Conservation (phyloP, 2,329 filamentous ascomycete species). For the Ramichloridium luteum region DNA sequence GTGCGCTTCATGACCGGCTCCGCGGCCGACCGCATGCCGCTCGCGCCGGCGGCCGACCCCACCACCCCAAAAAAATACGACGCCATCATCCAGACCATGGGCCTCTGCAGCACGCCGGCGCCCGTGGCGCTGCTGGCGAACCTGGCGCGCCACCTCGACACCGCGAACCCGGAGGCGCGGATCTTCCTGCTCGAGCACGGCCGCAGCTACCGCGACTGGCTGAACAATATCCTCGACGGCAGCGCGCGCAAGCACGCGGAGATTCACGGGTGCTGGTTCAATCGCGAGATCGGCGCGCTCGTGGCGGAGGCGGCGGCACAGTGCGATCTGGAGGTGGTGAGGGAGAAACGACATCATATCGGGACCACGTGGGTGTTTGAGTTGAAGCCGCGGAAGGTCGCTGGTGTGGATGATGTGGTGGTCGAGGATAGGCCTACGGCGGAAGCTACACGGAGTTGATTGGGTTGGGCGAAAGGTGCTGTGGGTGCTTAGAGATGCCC, state of each 20-base stretch:
- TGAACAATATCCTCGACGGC: slow-evolving; percentile 36
- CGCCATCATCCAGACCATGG: slow-evolving; percentile 41
- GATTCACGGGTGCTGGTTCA: slow-evolving; percentile 41
- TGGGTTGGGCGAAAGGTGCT: too few species aligned
- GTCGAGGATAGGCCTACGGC: too few species aligned
- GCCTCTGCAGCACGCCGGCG: slow-evolving; percentile 36
- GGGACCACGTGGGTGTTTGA: slow-evolving; percentile 40
- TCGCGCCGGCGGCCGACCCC: slow-evolving; percentile 22
- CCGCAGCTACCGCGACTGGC: slow-evolving; percentile 35
- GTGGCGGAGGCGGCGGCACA: slow-evolving; percentile 35
- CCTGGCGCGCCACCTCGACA: slow-evolving; percentile 28
- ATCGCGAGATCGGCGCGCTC: slow-evolving; percentile 39
- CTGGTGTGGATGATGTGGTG: too few species aligned
- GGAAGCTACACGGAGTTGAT: too few species aligned
- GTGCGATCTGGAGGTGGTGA: slow-evolving; percentile 36
- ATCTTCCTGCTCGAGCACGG: slow-evolving; percentile 41
- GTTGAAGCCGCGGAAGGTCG: slow-evolving; percentile 26
- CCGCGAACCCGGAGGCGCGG: slow-evolving; percentile 31
- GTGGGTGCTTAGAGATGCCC: too few species aligned
- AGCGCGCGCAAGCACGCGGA: slow-evolving; percentile 36
- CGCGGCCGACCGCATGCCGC: slow-evolving; percentile 31
- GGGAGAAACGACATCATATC: slow-evolving; percentile 34
- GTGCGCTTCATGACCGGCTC: slow-evolving; percentile 33
- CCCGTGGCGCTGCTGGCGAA: slow-evolving; percentile 34
- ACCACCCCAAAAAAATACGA: slow-evolving; percentile 29